phyloP scores from a whole-genome alignment of 805 yeast species.

The Schwanniomyces sp. region DNA sequence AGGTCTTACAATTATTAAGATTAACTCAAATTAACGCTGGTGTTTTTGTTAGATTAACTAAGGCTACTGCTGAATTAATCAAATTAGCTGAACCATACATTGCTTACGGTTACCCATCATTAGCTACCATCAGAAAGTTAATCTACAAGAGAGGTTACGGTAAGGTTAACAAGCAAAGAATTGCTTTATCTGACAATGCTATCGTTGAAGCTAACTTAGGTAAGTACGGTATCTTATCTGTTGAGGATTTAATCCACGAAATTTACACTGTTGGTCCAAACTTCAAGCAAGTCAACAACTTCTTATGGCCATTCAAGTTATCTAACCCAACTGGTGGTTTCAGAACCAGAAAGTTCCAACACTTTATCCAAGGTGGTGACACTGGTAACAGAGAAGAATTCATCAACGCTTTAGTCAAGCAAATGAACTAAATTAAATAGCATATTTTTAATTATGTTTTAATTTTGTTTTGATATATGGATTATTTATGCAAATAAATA shows the following conservation, averaged over 20 bases:
- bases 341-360: slow-evolving; percentile 97
- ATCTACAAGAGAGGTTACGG: slow-evolving; percentile 98
- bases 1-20: slow-evolving; percentile 92
- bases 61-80: slow-evolving; percentile 90
- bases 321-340: slow-evolving; percentile 97
- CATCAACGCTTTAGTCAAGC: slow-evolving; percentile 92
- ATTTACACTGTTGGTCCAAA: slow-evolving; percentile 95
- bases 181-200: slow-evolving; percentile 83
- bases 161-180: slow-evolving; percentile 95
- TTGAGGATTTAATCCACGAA: slow-evolving; percentile 96
- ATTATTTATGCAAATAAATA: slow-evolving; percentile 6
- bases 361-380: slow-evolving; percentile 97
- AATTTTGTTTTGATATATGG: slow-evolving; percentile 2
- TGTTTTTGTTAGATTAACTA: slow-evolving; percentile 92
- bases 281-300: slow-evolving; percentile 98
- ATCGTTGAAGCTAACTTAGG: slow-evolving; percentile 87
- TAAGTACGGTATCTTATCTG: slow-evolving; percentile 86
- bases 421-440: slow-evolving; percentile 69
- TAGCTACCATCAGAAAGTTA: slow-evolving; percentile 88
- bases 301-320: slow-evolving; percentile 96
- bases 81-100: slow-evolving; percentile 95
- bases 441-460: slow-evolving; percentile 1
- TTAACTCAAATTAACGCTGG: slow-evolving; percentile 92
- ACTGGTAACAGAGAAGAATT: slow-evolving; percentile 97
- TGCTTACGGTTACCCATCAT: slow-evolving; percentile 96